Base-by-base conservation (phyloP, 306 rosid genomes). In the Macrotyloma uniflorum region DNA sequence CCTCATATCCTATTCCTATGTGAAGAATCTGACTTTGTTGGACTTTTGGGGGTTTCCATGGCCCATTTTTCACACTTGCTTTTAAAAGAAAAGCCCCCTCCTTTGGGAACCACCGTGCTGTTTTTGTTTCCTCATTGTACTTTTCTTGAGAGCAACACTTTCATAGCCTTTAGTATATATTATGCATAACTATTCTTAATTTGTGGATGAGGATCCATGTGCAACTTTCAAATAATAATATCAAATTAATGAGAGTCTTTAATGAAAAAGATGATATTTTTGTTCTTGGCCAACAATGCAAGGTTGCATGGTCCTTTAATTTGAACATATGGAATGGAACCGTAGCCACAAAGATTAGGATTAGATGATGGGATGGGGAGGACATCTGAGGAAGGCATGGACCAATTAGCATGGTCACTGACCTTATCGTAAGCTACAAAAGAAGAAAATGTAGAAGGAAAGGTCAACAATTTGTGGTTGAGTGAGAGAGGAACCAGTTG, bases 391-490 rank as follows among this genome's bases (percentile, higher is more conserved):
- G 63, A 75, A 66, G 40, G 83, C 64, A 70, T 81, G 84, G 87
- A 84, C 90, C 83, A 84, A 38, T 76, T 23, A 83, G 78, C 70
- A 77, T 78, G 83, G 73, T 74, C 76, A 72, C 72, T 51, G 10
- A 72, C 43, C 83, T 79, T 67, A 84, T 75, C 55, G 75, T 68
- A 86, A 83, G 74, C 79, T 63, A 85, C 83, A 79, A 83, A 83
- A 82, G 84, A 79, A 82, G 81, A 72, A 55, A 73, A 67, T 67
- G 74, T 77, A 43, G 76, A 71, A 81, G 53, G 45, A 78, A 87
- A 79, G 51, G 73, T 80, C 82, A 70, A 80, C 73, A 42, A 19
- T n/a, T 40, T 18, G 20, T 65, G 89, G 86, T 81, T 79, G 82
- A 57, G 81, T 42, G 76, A 80, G 74, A 49, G 83, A 36, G 83